Conservation (phyloP, 345 rosid genomes). For the Euphorbia peplus region DNA sequence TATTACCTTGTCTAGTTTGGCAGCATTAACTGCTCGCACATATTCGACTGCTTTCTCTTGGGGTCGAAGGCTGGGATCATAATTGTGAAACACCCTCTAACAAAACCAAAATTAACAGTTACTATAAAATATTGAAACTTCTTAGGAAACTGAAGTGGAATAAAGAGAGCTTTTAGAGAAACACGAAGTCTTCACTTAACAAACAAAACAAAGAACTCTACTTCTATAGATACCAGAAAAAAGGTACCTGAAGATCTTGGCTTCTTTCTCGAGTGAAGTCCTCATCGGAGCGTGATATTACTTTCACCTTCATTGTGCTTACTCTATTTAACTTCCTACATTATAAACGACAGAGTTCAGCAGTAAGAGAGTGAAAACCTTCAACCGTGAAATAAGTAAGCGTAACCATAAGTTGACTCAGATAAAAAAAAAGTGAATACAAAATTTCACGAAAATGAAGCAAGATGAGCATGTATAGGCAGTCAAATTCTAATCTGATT, state of each 20-base stretch:
- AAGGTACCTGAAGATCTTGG: conserved; percentile 80
- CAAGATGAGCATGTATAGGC: no score
- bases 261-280: conserved; percentile 96
- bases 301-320: conserved; percentile 66
- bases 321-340: neutral
- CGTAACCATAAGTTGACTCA: no score
- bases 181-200: neutral
- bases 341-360: neutral
- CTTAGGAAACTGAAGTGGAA: neutral
- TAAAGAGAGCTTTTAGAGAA: neutral
- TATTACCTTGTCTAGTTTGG: conserved; percentile 81
- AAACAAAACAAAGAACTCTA: neutral
- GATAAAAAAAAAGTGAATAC: no score
- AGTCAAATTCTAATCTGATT: no score
- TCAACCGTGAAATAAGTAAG: no score
- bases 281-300: conserved; percentile 75
- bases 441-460: no score
- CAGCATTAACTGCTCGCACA: conserved; percentile 83
- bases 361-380: neutral
- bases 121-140: neutral
- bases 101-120: conserved; percentile 3
- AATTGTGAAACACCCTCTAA: conserved; percentile 86
- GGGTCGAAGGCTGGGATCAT: conserved; percentile 71
- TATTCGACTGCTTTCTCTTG: conserved; percentile 89
- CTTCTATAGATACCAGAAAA: neutral